phyloP scores from a whole-genome alignment of 2,329 filamentous ascomycete species.

The Ustulina deusta region DNA sequence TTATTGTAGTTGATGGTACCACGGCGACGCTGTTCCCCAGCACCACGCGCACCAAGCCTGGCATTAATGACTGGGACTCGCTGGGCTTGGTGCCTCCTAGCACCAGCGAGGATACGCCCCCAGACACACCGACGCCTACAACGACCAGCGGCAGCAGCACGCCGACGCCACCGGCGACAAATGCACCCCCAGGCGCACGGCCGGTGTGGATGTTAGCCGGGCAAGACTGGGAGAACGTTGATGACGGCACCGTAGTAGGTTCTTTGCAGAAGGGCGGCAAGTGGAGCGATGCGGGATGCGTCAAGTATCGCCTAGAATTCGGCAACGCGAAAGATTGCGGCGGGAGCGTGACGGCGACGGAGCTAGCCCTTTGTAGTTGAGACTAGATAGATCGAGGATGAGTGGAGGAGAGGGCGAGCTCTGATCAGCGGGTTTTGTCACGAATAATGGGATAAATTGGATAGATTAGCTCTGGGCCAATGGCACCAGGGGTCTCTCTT shows the following conservation, averaged over 20 bases:
- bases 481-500: too few species aligned
- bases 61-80: conserved; percentile 7
- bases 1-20: conserved; percentile 9
- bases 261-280: conserved; percentile 4
- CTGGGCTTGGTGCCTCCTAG: conserved; percentile 3
- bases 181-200: not conserved
- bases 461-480: too few species aligned
- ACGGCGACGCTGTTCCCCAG: conserved; percentile 11
- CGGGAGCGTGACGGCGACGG: not conserved
- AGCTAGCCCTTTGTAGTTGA: conserved; percentile 3
- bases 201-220: conserved; percentile 12
- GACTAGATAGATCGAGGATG: too few species aligned
- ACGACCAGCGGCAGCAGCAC: not conserved
- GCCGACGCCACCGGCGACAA: not conserved
- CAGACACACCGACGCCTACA: not conserved
- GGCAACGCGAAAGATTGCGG: conserved; percentile 4
- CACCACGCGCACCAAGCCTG: conserved; percentile 1
- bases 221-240: not conserved
- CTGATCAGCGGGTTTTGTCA: too few species aligned
- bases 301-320: not conserved
- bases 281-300: conserved; percentile 5
- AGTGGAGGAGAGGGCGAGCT: too few species aligned
- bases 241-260: not conserved
- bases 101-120: not conserved
- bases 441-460: too few species aligned